These are phyloP conservation scores for Umbilicaria muhlenbergii DNA, from an alignment of 495 filamentous ascomycete species.

Conservation along the genomic window DNA sequence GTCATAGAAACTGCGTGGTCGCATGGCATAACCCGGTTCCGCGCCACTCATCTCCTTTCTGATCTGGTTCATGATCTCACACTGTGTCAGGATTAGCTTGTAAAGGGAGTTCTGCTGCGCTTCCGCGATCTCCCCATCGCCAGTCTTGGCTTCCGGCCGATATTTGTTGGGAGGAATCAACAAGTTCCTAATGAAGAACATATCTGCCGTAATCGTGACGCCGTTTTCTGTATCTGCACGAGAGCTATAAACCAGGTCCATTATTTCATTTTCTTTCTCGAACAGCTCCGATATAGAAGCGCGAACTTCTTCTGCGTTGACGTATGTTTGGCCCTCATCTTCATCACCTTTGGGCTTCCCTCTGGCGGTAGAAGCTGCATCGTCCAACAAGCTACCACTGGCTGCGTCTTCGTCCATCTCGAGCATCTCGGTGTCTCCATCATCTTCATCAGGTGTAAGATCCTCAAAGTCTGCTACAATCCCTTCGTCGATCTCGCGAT, in stretches of 20 bases:
- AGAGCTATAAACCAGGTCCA: conserved; percentile 69
- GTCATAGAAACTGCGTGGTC: conserved; percentile 39
- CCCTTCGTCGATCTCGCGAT: conserved; percentile 18
- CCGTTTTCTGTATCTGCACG: conserved; percentile 35
- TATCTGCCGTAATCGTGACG: conserved; percentile 51
- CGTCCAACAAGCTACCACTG: conserved; percentile 12
- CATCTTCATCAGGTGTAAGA: conserved; percentile 24
- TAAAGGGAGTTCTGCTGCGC: conserved; percentile 73
- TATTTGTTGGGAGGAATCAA: conserved; percentile 85
- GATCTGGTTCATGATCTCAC: conserved; percentile 56
- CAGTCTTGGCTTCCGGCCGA: conserved; percentile 73
- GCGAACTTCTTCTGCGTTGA: conserved; percentile 62
- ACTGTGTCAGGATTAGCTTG: conserved; percentile 58
- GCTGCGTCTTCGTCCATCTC: conserved; percentile 28
- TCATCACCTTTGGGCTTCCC: conserved; percentile 15
- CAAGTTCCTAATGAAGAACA: conserved; percentile 82
- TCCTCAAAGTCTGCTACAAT: conserved; percentile 22
- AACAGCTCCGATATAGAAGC: conserved; percentile 65
- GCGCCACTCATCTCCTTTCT: conserved; percentile 49
- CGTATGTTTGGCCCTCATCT: conserved; percentile 41
- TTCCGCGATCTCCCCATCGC: conserved; percentile 65
- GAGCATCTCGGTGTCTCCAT: conserved; percentile 20
- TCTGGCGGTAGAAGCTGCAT: conserved; percentile 25
- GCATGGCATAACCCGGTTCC: conserved; percentile 22
- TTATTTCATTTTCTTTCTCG: conserved; percentile 67